These are phyloP conservation scores for Neonectria magnoliae DNA, from an alignment of 2,329 filamentous ascomycete species.

Conservation along the genomic window DNA sequence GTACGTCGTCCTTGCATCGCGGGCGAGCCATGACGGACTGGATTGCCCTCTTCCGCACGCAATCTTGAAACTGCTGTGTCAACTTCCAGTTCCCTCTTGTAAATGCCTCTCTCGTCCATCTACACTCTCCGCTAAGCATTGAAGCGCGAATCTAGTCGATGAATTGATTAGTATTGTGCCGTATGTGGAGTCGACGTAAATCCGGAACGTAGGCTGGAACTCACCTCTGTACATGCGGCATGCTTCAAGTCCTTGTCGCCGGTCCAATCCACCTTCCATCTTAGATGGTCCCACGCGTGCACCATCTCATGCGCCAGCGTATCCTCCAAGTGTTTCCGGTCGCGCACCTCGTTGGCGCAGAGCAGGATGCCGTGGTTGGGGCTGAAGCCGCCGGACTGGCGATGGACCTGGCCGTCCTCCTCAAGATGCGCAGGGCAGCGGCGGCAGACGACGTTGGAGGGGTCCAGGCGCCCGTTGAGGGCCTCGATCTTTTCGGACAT, in stretches of 20 bases:
- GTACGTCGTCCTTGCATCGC: slow-evolving; percentile 82
- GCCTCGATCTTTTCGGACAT: slow-evolving; percentile 82
- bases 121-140: slow-evolving; percentile 92
- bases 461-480: slow-evolving; percentile 80
- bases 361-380: slow-evolving; percentile 88
- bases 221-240: slow-evolving; percentile 91
- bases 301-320: slow-evolving; percentile 98
- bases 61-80: slow-evolving; percentile 93
- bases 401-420: slow-evolving; percentile 68
- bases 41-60: slow-evolving; percentile 83
- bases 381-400: slow-evolving; percentile 83
- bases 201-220: slow-evolving; percentile 14
- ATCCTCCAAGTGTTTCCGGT: slow-evolving; percentile 86
- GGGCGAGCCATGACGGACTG: slow-evolving; percentile 82
- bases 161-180: background rate
- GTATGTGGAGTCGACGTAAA: background rate
- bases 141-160: slow-evolving; percentile 81
- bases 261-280: slow-evolving; percentile 89
- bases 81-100: slow-evolving; percentile 86
- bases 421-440: slow-evolving; percentile 73
- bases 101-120: slow-evolving; percentile 88
- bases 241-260: slow-evolving; percentile 79
- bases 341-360: slow-evolving; percentile 89
- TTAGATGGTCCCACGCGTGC: slow-evolving; percentile 91
- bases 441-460: slow-evolving; percentile 81